These are phyloP conservation scores for Paspalum vaginatum DNA, from an alignment of 176 grass and related monocot species.

Conservation along the genomic window DNA sequence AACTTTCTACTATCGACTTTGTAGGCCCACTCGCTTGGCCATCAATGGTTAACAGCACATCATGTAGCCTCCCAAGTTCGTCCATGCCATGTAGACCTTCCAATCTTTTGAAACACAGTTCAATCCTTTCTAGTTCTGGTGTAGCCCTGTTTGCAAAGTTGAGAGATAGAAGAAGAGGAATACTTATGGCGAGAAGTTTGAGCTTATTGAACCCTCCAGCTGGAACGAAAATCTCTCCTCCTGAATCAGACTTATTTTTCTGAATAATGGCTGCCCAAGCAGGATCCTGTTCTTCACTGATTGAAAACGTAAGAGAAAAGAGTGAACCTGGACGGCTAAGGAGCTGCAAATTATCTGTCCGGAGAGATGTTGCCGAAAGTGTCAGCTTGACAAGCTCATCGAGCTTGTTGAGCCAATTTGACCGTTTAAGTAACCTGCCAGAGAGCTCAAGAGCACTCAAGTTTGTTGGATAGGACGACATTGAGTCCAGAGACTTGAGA, in stretches of 20 bases:
- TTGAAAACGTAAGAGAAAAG: neutral
- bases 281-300: neutral
- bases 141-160: neutral
- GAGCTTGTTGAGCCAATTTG: neutral
- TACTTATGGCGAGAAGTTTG: neutral
- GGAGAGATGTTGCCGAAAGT: neutral
- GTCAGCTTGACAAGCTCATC: neutral
- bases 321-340: too few relatives aligned
- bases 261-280: neutral
- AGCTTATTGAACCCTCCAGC: neutral
- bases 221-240: neutral
- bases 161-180: neutral
- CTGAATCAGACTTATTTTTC: neutral
- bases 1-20: neutral
- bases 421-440: neutral
- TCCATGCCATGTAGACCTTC: constrained; percentile 1
- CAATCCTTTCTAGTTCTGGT: neutral
- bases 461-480: neutral
- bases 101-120: neutral
- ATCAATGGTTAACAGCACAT: neutral
- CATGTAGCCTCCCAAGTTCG: neutral
- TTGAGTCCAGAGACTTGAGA: neutral
- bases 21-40: neutral
- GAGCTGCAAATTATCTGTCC: neutral
- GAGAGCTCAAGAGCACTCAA: neutral